Evolutionary conservation across 202 grass and related monocot genomes (phyloP).

Genomic region (Carex sylvatica): DNA sequence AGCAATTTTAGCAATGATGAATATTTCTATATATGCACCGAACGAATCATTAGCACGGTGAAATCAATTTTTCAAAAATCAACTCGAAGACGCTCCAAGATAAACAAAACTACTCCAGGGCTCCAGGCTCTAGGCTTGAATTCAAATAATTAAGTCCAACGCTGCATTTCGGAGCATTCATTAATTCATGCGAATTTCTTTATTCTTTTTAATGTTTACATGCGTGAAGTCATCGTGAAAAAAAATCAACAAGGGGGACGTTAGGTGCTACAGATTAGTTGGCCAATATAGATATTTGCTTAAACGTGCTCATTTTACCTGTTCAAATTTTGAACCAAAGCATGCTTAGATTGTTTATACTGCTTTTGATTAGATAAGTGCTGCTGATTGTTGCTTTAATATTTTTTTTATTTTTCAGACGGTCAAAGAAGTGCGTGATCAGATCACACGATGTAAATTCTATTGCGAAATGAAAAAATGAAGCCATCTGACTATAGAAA

Average conservation of each 20-base stretch:
- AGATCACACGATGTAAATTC: slow-evolving; percentile 16
- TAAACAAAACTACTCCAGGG: too few relatives aligned
- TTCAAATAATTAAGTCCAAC: too few relatives aligned
- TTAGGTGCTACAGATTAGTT: background rate
- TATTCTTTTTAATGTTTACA: background rate
- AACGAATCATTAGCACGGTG: too few relatives aligned
- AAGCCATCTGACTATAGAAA: background rate
- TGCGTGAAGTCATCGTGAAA: background rate
- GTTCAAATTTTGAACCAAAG: slow-evolving; percentile 4
- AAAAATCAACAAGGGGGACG: background rate
- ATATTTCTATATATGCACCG: too few relatives aligned
- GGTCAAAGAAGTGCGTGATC: slow-evolving; percentile 16
- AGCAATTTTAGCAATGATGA: too few relatives aligned
- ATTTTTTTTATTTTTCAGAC: background rate
- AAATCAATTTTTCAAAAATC: too few relatives aligned
- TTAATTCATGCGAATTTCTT: too few relatives aligned
- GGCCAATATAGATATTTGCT: background rate
- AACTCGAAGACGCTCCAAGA: too few relatives aligned
- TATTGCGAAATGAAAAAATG: background rate
- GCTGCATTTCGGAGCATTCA: too few relatives aligned
- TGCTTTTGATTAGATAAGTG: background rate
- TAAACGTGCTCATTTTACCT: slow-evolving; percentile 21
- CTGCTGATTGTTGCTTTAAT: background rate
- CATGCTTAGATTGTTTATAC: background rate
- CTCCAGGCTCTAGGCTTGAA: too few relatives aligned